Base-by-base conservation (phyloP, 345 rosid species). In the Dovyalis caffra region DNA sequence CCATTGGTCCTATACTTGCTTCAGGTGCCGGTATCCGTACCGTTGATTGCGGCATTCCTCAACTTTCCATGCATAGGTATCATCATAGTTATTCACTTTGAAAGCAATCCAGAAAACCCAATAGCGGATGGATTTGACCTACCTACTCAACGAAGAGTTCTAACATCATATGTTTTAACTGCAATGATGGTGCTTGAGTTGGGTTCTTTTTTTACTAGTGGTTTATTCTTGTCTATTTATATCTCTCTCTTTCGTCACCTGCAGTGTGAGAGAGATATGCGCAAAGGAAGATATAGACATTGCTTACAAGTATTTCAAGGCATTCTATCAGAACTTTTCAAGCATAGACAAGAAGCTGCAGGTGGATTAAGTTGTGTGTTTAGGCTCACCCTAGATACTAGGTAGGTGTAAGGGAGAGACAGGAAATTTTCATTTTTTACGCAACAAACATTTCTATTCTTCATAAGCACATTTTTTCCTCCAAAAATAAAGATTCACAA, bases 41-140 rank as follows among this genome's bases (percentile, higher is more conserved):
- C 0, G 97, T 95, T 77, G 99, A 92, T 77, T 91, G 97, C 8
- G 99, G 99, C 74, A 92, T 92, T 68, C 88, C 97, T 70, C 99
- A 95, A 81, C 97, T 95, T 68, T 92, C 99, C 47, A 91, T 95
- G 99, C 97, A 95, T 85, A 92, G 97, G 97, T 92, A 87, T 60
- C 26, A 26, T 35, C 23, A 65, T 76, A 57, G 51, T 33, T 66
- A n/a, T n/a, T n/a, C n/a, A n/a, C n/a, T n/a, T n/a, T n/a, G n/a
- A n/a, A n/a, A n/a, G n/a, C n/a, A n/a, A n/a, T n/a, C n/a, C n/a
- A n/a, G n/a, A n/a, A n/a, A n/a, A n/a, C n/a, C n/a, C n/a, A n/a
- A n/a, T n/a, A n/a, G n/a, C n/a, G n/a, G n/a, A n/a, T 40, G 16
- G 32, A 23, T 32, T 12, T n/a, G 7, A 66, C 26, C 3, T 25